Percentiles rank a stretch among this genome's conserved stretches.
These are phyloP conservation scores for Mycena indigotica DNA, from an alignment of 768 basidiomycete genomes.

Conservation along the genomic window DNA sequence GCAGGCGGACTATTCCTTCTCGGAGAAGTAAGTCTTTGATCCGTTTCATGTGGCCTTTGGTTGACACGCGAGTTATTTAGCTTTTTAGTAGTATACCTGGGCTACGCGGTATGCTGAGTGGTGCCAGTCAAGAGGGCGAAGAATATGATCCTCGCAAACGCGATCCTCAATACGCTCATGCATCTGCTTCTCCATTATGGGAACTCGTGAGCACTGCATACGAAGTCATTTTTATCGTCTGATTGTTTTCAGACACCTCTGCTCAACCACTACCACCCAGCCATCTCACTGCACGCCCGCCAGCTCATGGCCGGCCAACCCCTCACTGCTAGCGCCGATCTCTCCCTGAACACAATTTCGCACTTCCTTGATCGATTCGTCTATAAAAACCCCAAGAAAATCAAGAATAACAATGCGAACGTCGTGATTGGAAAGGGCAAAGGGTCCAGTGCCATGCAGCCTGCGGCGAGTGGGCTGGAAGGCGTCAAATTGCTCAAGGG, in stretches of 20 bases:
- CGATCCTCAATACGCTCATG: slow-evolving; percentile 84
- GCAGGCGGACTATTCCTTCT: slow-evolving; percentile 87
- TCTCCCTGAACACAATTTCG: slow-evolving; percentile 88
- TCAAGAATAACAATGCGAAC: slow-evolving; percentile 33
- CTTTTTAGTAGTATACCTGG: slow-evolving; percentile 47
- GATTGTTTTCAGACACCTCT: slow-evolving; percentile 62
- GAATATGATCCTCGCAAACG: slow-evolving; percentile 87
- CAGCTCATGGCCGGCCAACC: slow-evolving; percentile 76
- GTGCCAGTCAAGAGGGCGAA: slow-evolving; percentile 29
- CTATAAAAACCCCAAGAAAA: slow-evolving; percentile 92
- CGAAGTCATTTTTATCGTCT: neutral
- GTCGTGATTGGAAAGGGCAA: slow-evolving; percentile 44
- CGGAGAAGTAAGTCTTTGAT: slow-evolving; percentile 66
- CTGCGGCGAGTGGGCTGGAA: slow-evolving; percentile 70
- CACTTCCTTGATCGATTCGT: slow-evolving; percentile 98
- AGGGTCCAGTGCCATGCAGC: slow-evolving; percentile 95
- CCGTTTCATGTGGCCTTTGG: neutral
- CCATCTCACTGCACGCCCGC: slow-evolving; percentile 81
- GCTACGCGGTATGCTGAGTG: slow-evolving; percentile 42
- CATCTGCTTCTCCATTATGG: slow-evolving; percentile 80
- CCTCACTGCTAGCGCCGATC: slow-evolving; percentile 81
- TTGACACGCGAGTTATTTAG: slow-evolving; percentile 22
- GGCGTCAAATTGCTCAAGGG: slow-evolving; percentile 70
- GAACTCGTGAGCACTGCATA: slow-evolving; percentile 68
- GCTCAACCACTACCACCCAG: slow-evolving; percentile 86